Base-by-base conservation (phyloP, 2,329 filamentous ascomycete species). In the Rhynchosporium secalis region DNA sequence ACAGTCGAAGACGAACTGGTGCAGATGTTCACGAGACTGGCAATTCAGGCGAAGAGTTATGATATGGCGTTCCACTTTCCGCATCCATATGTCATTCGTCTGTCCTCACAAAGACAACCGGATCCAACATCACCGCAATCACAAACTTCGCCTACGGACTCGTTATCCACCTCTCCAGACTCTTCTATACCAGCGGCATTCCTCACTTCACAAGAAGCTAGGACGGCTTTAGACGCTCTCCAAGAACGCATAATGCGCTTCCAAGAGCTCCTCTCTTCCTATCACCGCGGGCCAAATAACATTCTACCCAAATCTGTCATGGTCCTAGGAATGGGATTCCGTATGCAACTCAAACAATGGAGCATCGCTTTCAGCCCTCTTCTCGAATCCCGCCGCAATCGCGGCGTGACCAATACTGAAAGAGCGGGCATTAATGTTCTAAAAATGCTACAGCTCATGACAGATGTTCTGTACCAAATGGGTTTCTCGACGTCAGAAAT, bases 1-100 rank as follows among this genome's bases (percentile, higher is more conserved):
- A 51, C 62, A 0, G 68, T 72, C 9, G 72, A 73, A 48, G 80
- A 72, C 84, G 85, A 87, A 69, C 77, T 88, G 31, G 78, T 84
- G 5, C 82, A 84, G 56, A 86, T 87, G 77, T 87, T 87, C 68
- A 86, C 82, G 1, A 80, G 85, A 4, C 76, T 87, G 2, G 84
- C 84, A 2, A 85, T 87, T 48, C 85, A 87, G 71, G 85, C 85
- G 48, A 88, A 87, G 70, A 86, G 84, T 0, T 88, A 88, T 70
- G 85, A 87, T 68, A 84, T 87, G 83, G 85, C 85, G 38, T 88
- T 87, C 69, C 85, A 88, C 71, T 87, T 87, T 63, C 85, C 85
- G 1, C 78, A 84, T 36, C 84, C 85, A 0, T 86, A 81, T 61
- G 84, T 87, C 6, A 83, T 87, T 63, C 79, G 79, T 5, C 76